Base-by-base conservation (phyloP, 2,329 filamentous ascomycete genomes). In the Dactylellina parvicollis region DNA sequence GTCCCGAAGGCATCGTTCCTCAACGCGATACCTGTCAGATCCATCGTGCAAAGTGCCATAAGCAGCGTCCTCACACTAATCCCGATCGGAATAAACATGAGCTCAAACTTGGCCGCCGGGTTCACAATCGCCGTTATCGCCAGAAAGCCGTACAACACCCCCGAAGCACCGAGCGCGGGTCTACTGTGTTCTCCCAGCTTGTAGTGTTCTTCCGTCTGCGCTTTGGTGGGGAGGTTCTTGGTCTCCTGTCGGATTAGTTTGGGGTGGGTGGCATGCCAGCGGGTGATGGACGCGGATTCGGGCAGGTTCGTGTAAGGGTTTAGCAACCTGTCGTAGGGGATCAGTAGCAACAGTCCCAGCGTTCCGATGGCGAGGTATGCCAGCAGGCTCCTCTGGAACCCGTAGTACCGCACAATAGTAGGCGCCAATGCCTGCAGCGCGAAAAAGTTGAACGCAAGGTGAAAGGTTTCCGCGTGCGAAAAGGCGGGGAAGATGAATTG, bases 371-470 rank as follows among this genome's bases (percentile, higher is more conserved):
- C 0, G 1, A 65, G 40, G n/a, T 49, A 73, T 12, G 60, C 36
- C 3, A 66, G 4, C 18, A 66, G 20, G 2, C 46, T 54, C 8
- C 69, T 26, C 24, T 42, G 52, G 16, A 73, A 61, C 4, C 69
- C 69, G 38, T 73, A 73, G 47, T 49, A 73, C 7, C 47, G 38
- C 3, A 73, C 60, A 40, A 73, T 55, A 5, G 69, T 73, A 24
- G 69, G 69, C 0, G 69, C 30, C 1, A 73, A 9, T 14, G 69
- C 69, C 28, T 73, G 69, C 14, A 73, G 28, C 4, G 44, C 69
- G 40, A 73, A 73, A 49, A 61, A 73, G 38, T 73, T 73, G 46
- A 73, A 66, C 12, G 60, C 52, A 3, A 73, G 40, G 56, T 73
- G 69, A 28, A 34, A 73, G 2, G 61, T 52, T 22, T 49, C 20